Evolutionary conservation across 192 early-diverging fungal species (phyloP).

Genomic region (Umbelopsis sp.): DNA sequence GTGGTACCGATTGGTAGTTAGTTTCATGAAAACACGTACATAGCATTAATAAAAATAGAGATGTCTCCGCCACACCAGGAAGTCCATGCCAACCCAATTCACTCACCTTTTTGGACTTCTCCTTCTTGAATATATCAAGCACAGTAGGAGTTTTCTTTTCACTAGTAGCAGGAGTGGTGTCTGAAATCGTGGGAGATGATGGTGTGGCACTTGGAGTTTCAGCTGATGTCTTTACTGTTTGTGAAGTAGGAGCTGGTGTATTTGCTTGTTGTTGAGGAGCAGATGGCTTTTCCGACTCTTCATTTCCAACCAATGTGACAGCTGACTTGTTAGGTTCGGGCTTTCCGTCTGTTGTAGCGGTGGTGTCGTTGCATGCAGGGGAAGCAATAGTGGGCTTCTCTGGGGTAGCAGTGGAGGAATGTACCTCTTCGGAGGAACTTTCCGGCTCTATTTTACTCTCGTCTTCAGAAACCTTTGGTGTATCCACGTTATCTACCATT

Average conservation of each 20-base stretch:
- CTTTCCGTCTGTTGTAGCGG: too few species aligned
- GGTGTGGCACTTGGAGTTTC: neutral
- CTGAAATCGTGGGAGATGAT: neutral
- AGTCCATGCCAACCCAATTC: neutral
- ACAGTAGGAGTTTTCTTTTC: neutral
- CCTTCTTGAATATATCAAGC: conserved; percentile 23
- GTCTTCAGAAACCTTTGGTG: neutral
- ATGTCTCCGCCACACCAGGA: neutral
- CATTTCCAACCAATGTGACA: neutral
- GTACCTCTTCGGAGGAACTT: neutral
- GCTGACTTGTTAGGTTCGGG: neutral
- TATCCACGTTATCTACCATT: neutral
- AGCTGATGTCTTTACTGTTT: neutral
- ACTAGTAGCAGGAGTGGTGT: too few species aligned
- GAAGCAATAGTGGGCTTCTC: neutral
- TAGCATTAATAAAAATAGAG: neutral
- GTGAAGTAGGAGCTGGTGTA: neutral
- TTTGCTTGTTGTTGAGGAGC: neutral
- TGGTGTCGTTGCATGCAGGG: neutral
- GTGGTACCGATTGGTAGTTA: neutral
- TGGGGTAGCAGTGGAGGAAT: neutral
- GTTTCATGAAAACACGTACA: neutral
- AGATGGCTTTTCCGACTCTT: neutral
- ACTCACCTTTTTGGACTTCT: conserved; percentile 16
- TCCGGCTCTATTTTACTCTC: neutral